Evolutionary conservation across 2,329 filamentous ascomycete genomes (phyloP), one percentile per base, ranked within the genome.

Genomic region (Colletotrichum sublineola): DNA sequence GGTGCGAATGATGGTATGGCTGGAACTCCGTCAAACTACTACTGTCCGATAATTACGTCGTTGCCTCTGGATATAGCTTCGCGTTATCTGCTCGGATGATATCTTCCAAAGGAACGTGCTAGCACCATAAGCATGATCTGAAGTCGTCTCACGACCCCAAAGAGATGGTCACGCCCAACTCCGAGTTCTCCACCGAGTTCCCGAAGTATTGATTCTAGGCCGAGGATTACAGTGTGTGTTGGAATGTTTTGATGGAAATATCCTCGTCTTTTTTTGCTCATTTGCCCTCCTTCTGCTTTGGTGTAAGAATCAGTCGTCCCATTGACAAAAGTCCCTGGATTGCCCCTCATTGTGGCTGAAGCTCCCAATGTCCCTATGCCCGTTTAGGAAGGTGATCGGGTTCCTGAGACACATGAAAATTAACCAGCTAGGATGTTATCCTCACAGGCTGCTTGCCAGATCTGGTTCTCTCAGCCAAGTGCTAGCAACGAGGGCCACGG

Each of bases 291-390:
- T 74, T 68, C 56, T 71, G 31, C n/a, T 52, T 53, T 63, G 36
- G 61, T 63, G 36, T 29, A 52, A 63, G 48, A 72, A 55, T 44
- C 24, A 48, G 53, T 67, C 24, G 61, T 31, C n/a, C 38, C 61
- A 40, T 63, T 40, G n/a, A 53, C 65, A 67, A 71, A 70, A 67
- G 67, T 67, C 18, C 67, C 63, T 20, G 48, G 31, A 53, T 15
- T 71, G 55, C 63, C 68, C 68, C 71, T 72, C 71, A 68, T 42
- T 60, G 58, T 73, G 68, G 62, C 62, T 71, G 68, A 58, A 63
- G 67, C 68, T 58, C 56, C 29, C 55, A 71, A 53, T 38, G 63
- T 50, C 48, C 46, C 53, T 20, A 50, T 62, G 57, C 57, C 46
- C 36, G 63, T 58, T 58, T 52, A 42, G 61, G 63, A 24, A 66